These are phyloP conservation scores for Knoxdaviesia proteae DNA, from an alignment of 2,329 filamentous ascomycete genomes.

Conservation along the genomic window DNA sequence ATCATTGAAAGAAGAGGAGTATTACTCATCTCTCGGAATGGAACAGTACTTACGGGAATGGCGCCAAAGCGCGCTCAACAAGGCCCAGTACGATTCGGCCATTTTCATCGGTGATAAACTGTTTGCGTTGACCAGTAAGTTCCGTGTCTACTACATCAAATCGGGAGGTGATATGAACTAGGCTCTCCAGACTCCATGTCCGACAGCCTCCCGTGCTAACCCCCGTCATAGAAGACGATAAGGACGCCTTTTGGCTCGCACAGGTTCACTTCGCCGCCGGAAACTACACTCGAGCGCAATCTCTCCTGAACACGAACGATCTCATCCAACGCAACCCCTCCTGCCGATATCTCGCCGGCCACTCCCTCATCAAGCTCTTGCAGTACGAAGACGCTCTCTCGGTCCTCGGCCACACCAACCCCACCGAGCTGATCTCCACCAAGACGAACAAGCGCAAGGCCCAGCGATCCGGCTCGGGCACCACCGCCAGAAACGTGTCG, in stretches of 20 bases:
- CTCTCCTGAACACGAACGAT: constrained; percentile 67
- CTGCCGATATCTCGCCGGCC: constrained; percentile 79
- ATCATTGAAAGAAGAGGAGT: neutral
- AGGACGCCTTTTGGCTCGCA: constrained; percentile 94
- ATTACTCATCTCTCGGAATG: constrained; percentile 30
- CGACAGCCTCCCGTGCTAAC: constrained; percentile 2
- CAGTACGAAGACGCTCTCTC: constrained; percentile 75
- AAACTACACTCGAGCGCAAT: constrained; percentile 81
- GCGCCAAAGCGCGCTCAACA: constrained; percentile 87
- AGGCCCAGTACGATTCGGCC: constrained; percentile 88
- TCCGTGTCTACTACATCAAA: neutral
- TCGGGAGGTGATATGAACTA: neutral
- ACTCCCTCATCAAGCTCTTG: constrained; percentile 84
- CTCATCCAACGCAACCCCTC: constrained; percentile 63
- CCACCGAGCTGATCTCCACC: constrained; percentile 63
- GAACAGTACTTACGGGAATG: constrained; percentile 84
- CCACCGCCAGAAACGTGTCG: constrained; percentile 16
- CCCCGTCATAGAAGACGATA: constrained; percentile 50
- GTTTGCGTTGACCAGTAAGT: constrained; percentile 72
- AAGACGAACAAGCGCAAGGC: constrained; percentile 45
- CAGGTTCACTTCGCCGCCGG: constrained; percentile 92
- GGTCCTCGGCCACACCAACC: constrained; percentile 80
- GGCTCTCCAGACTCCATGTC: neutral
- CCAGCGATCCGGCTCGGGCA: constrained; percentile 14
- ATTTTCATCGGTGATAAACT: constrained; percentile 97